Evolutionary conservation across 768 basidiomycete genomes (phyloP).

Genomic region (Lenzites betulinus): DNA sequence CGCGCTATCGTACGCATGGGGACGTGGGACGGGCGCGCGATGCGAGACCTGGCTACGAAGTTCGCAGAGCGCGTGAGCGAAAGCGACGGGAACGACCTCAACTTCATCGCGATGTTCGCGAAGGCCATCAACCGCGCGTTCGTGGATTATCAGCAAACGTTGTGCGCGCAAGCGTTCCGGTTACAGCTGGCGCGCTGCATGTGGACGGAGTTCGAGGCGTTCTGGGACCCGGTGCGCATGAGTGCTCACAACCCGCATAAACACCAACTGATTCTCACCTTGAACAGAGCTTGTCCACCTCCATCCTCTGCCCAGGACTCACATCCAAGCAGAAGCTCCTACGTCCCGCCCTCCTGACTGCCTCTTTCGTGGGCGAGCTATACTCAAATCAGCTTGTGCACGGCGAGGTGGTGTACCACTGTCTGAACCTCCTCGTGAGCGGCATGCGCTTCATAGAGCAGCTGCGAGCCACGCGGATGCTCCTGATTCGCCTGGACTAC

Average conservation of each 20-base stretch:
- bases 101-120: conserved; percentile 8
- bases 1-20: conserved; percentile 15
- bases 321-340: not conserved
- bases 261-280: not conserved
- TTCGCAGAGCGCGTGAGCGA: conserved; percentile 15
- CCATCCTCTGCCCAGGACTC: not conserved
- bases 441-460: conserved; percentile 19
- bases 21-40: conserved; percentile 5
- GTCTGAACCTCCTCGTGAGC: conserved; percentile 8
- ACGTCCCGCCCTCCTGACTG: conserved; percentile 1
- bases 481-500: conserved; percentile 10
- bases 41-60: conserved; percentile 9
- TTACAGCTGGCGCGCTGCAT: not conserved
- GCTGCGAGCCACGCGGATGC: conserved; percentile 14
- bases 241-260: not conserved
- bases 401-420: not conserved
- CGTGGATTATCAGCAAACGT: not conserved
- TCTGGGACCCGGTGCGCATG: conserved; percentile 18
- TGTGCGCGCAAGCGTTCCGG: conserved; percentile 2
- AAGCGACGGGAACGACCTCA: not conserved
- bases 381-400: conserved; percentile 2
- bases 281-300: not conserved
- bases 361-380: conserved; percentile 15
- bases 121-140: conserved; percentile 5
- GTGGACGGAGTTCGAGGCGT: conserved; percentile 11